Conservation (phyloP, 2,329 filamentous ascomycete genomes). For the Aureobasidium sp. region DNA sequence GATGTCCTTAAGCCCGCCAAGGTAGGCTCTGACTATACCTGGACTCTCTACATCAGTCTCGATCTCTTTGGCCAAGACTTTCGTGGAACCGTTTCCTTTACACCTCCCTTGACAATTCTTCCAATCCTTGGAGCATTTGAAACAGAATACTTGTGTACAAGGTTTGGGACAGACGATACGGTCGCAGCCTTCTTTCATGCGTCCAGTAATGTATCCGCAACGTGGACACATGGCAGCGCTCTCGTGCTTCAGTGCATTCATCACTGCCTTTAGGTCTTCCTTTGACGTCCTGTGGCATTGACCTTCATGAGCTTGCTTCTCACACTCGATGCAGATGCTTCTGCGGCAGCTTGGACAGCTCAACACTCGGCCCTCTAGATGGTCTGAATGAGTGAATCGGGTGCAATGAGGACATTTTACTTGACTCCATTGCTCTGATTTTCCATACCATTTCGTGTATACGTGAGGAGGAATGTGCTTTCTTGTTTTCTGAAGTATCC, state of each 20-base stretch:
- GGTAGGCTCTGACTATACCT: not conserved
- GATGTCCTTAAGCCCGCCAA: not conserved
- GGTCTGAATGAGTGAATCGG: not conserved
- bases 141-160: not conserved
- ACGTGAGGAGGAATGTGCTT: not conserved
- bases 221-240: not conserved
- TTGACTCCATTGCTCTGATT: not conserved
- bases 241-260: not conserved
- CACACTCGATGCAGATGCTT: not conserved
- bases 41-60: not conserved
- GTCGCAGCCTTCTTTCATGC: not conserved
- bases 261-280: not conserved
- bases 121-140: not conserved
- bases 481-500: not conserved
- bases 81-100: not conserved
- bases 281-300: not conserved
- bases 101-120: not conserved
- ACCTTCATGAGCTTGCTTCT: not conserved
- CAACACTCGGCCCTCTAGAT: not conserved
- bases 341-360: not conserved
- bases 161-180: not conserved
- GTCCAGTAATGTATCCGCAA: not conserved
- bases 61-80: not conserved
- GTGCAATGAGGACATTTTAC: not conserved
- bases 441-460: not conserved